Evolutionary conservation across 139 green algal species (phyloP), one percentile per base, ranked within the genome.

Genomic region (Deuterostichococcus epilithicus): DNA sequence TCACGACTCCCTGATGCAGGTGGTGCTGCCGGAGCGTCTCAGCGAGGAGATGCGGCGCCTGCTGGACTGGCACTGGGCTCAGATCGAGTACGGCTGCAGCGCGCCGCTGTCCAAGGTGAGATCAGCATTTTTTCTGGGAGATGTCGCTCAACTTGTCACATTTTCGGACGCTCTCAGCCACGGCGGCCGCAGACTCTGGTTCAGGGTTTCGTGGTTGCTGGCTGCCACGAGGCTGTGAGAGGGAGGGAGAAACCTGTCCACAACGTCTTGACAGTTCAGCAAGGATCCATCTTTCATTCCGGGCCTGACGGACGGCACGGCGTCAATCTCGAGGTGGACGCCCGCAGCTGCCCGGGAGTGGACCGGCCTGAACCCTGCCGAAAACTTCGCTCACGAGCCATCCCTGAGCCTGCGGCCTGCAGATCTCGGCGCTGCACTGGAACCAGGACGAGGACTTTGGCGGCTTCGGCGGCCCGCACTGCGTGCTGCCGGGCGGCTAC

Each of bases 41-140:
- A 85, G 34, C 30, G 75, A 85, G 2, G 70, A 70, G 25, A 80
- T 88, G 34, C 63, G 65, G 23, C 82, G 86, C 25, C 73, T 94
- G 42, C 79, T 97, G 44, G 80, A 88, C 59, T 96, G 92, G 94
- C 93, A 97, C 85, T 93, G 87, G 80, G 92, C 94, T 5, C 90
- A 96, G 76, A 70, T 96, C 37, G 94, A 98, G 82, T 98, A 98
- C 75, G 93, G 91, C 30, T 97, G 92, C 86, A 88, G 85, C 36
- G 89, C 89, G 0, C 45, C 70, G 0, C 76, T 94, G 70, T 42
- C 73, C 20, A 75, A 90, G 72, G 78, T 88, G 42, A 44, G 73
- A 8, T 6, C 28, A n/a, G n/a, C n/a, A n/a, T n/a, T n/a, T n/a
- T n/a, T n/a, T n/a, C n/a, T 45, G n/a, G 35, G 18, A 42, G 67